Base-by-base conservation (phyloP, 805 yeast genomes). In the Ogataea thermomethanolica region DNA sequence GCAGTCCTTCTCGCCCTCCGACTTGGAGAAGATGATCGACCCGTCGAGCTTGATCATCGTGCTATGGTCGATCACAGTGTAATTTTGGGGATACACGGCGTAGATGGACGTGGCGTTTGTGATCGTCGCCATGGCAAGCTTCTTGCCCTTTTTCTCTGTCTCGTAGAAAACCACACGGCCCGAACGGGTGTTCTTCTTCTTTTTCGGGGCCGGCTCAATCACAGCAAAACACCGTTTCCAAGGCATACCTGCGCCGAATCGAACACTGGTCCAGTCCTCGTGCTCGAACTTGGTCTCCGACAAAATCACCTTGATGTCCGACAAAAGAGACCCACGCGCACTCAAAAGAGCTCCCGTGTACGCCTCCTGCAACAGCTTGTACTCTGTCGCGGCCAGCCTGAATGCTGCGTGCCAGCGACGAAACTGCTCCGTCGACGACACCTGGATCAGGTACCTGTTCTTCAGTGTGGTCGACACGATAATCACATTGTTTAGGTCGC, bases 241-340 rank as follows among this genome's bases (percentile, higher is more conserved):
- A 1, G 97, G 96, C 95, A 88, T 87, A 17, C 99, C 99, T 8
- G 93, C 77, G 13, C 99, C 98, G 62, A 91, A 93, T 49, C 98
- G 73, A 12, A 93, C 95, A 59, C 89, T 76, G 30, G 84, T 89
- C 97, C 96, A 91, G 55, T 90, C 96, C 61, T 87, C 96, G 56
- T 88, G 93, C 44, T 77, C 78, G 58, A 79, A 85, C 55, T 91
- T 82, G 13, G 93, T 82, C 49, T 85, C 95, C 1, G 95, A 83
- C 43, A 93, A 70, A 32, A 93, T 71, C 11, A 91, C 84, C 45
- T 85, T 76, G 46, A 93, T 89, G 56, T 95, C 98, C 39, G 91
- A 81, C 45, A 93, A 67, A 45, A 84, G 70, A 5, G 95, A 75
- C 15, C 99, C 99, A 55, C 95, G 74, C n/a, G 96, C 89, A 8